Conservation (phyloP, 495 filamentous ascomycete genomes). For the Penicillium odoratum region DNA sequence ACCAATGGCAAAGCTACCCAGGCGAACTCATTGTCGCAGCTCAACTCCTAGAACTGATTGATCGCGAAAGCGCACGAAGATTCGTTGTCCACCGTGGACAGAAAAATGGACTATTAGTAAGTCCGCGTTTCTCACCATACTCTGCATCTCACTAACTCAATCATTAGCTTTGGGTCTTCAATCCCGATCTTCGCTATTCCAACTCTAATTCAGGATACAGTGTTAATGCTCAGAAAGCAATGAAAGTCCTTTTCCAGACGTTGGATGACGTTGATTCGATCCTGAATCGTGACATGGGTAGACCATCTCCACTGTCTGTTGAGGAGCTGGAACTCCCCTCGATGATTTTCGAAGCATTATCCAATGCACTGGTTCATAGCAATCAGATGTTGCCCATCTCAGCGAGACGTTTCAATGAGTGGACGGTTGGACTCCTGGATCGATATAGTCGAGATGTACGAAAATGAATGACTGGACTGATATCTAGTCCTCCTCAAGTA, state of each 20-base stretch:
- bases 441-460: constrained; percentile 24
- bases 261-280: constrained; percentile 53
- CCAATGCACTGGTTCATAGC: constrained; percentile 44
- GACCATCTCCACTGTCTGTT: constrained; percentile 46
- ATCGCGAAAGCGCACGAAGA: constrained; percentile 47
- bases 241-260: constrained; percentile 65
- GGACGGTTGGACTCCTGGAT: constrained; percentile 66
- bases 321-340: constrained; percentile 66
- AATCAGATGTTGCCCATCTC: constrained; percentile 55
- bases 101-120: constrained; percentile 43
- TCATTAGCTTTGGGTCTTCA: constrained; percentile 66
- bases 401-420: constrained; percentile 59
- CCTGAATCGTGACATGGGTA: constrained; percentile 50
- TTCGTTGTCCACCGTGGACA: constrained; percentile 48
- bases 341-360: constrained; percentile 46
- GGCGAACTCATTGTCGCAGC: constrained; percentile 53
- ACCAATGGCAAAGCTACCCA: constrained; percentile 37
- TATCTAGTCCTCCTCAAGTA: neutral
- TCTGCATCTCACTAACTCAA: constrained; percentile 32
- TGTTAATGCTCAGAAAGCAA: constrained; percentile 48
- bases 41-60: constrained; percentile 52
- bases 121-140: constrained; percentile 28
- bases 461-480: neutral
- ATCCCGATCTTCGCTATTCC: constrained; percentile 63
- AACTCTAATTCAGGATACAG: constrained; percentile 41